Base-by-base conservation (phyloP, 371 early-diverging fungal species). In the Lichtheimia hyalospora region DNA sequence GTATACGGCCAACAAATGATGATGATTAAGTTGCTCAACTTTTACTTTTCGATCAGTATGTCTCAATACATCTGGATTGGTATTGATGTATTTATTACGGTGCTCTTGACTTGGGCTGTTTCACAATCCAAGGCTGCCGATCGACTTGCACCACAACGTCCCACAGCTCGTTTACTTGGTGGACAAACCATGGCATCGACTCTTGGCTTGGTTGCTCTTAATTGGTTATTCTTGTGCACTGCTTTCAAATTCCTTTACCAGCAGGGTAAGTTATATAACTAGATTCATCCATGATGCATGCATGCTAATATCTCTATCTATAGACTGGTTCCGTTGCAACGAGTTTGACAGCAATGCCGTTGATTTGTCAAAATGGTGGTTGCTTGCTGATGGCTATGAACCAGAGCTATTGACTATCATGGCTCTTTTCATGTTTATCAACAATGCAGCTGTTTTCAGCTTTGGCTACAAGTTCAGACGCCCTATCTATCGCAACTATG, bases 321-420 rank as follows among this genome's bases (percentile, higher is more conserved):
- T 18, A 46, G 84, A 91, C 61, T 72, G 70, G 28, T 91, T 84
- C 75, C 88, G 85, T 70, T 92, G 92, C 64, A 63, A 79, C 67
- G 89, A 91, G 67, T 91, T 89, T 67, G 86, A 90, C 61, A 72
- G 85, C 0, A 62, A 73, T 7, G 73, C 79, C 4, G 81, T 73
- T 1, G 89, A 92, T 65, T 61, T 74, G 12, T 69, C 83, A 5
- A 81, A 84, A 51, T 92, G 92, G 92, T 91, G 91, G 89, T 69
- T 90, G 41, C 69, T 90, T 10, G 91, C 87, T 23, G 92, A 92
- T 69, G 91, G 89, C 63, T 92, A 75, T 70, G 92, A 92, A 70
- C 80, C 86, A 0, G 79, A 75, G 13, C 55, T 77, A 1, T 51
- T 92, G 34, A 63, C 87, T 2, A 81, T 86, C 23, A 71, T 84